Evolutionary conservation across 1,139 yeast species (phyloP), one percentile per base, ranked within the genome.

Genomic region (Saccharomyces pastorianus): DNA sequence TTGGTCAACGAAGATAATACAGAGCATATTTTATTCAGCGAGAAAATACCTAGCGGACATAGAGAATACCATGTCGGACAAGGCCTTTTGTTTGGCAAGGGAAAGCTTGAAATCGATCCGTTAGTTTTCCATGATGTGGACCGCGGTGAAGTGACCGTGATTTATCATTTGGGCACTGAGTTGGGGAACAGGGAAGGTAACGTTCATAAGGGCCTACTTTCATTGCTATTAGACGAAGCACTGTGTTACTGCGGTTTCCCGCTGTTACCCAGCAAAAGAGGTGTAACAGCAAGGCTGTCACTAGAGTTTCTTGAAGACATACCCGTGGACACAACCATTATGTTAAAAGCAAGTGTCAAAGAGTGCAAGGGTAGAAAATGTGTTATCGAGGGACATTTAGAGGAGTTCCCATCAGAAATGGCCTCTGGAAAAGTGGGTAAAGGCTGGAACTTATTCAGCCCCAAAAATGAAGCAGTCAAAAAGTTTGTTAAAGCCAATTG

Each of bases 201-300:
- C 53, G 80, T 93, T 32, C 98, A 93, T 65, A 91, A 93, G 60
- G 99, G 99, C 0, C 76, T 91, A 4, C 72, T 91, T 1, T 82
- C 96, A 1, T 85, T 96, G 1, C 72, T 93, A 42, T 65, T 93
- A 50, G 99, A 93, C 69, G 99, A 93, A 68, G 84, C 88, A 0
- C 74, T 93, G 47, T 89, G 96, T 64, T 78, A 83, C 49, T 88
- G 96, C 64, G 98, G 96, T 20, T 93, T 90, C 66, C 83, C 91
- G 5, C 72, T 78, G 32, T 74, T 93, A 13, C 98, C 99, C 1
- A 82, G 84, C 54, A 80, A 82, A 55, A 77, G 85, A 53, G 98
- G 98, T n/a, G 96, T 93, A 20, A 93, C 99, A 0, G 99, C 96
- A 0, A 78, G 78, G 51, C 73, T 93, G 48, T 73, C 79, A 14